Evolutionary conservation across 2,329 filamentous ascomycete genomes (phyloP), one percentile per base, ranked within the genome.

Genomic region (Verticillium nubilum): DNA sequence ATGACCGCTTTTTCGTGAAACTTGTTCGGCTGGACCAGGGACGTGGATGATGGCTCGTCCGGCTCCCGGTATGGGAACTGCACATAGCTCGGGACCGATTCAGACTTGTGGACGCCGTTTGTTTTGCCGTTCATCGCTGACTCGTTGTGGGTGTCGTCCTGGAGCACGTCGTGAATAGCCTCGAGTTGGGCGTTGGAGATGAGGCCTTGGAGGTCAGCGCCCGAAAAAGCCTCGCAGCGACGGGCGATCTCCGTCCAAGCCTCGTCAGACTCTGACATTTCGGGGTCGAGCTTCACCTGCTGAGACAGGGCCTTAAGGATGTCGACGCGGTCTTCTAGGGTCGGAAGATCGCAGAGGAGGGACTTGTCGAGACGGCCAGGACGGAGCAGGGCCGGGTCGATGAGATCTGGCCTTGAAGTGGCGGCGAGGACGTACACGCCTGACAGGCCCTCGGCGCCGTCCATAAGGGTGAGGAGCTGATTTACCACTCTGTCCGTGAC

Each of bases 401-500:
- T 98, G 15, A 99, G 78, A 72, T 99, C 96, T 0, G 96, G 96
- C 5, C 96, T 82, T 1, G 89, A 94, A 0, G 95, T 99, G 1
- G 95, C 96, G 25, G 96, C 96, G 2, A 99, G 84, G 5, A 99
- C 95, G 67, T 99, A 99, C 0, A 99, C 96, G 1, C 95, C 95
- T 0, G 89, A 92, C 4, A 99, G 77, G 0, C 95, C 96, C 74
- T 99, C 96, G 0, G 95, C 95, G 69, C 95, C 95, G 69, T 99
- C 95, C 95, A 99, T 99, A 73, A 98, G 94, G 0, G 96, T 99
- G 12, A 99, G 83, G 60, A 99, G 86, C 79, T 99, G 96, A 72
- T 99, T 99, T 67, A 99, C 95, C 0, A 99, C 96, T 37, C 96
- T 87, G 74, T 99, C 96, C 0, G 95, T 99, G n/a, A 99, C 96